These are phyloP conservation scores for Pichia membranifaciens DNA, from an alignment of 805 yeast species.

Conservation along the genomic window DNA sequence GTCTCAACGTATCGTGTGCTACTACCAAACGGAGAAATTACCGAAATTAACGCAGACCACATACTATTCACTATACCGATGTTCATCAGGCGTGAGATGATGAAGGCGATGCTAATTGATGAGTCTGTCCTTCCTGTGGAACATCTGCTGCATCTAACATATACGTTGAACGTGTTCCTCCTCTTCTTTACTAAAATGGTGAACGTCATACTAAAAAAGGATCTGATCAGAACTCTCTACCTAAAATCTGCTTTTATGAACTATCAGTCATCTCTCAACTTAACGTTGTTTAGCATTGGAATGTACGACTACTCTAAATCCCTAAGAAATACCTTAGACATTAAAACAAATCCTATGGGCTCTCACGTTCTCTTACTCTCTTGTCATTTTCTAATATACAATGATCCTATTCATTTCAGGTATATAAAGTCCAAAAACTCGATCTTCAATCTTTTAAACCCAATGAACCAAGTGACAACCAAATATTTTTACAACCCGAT, in stretches of 20 bases:
- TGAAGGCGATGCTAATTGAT: not conserved
- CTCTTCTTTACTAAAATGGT: conserved; percentile 3
- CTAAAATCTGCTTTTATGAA: conserved; percentile 7
- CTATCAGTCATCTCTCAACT: conserved; percentile 14
- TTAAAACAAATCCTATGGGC: conserved; percentile 11
- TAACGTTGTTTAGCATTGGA: conserved; percentile 1
- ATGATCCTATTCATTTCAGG: conserved; percentile 26
- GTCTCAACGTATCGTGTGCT: conserved; percentile 10
- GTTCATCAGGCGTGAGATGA: conserved; percentile 9
- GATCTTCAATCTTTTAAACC: conserved; percentile 18
- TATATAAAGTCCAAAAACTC: conserved; percentile 12
- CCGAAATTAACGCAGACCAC: conserved; percentile 41
- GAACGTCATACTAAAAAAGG: conserved; percentile 4
- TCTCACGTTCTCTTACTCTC: conserved; percentile 16
- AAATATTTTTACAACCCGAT: conserved; percentile 22
- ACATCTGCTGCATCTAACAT: conserved; percentile 1
- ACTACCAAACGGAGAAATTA: conserved; percentile 41
- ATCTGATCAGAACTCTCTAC: conserved; percentile 11
- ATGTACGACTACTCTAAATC: conserved; percentile 10
- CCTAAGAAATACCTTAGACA: conserved; percentile 11
- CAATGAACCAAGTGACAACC: conserved; percentile 17
- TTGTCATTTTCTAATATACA: conserved; percentile 19
- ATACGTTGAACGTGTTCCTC: conserved; percentile 13
- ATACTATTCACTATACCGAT: conserved; percentile 31
- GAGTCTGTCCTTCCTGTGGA: not conserved